phyloP scores from a whole-genome alignment of 148 eudicot species.

The Chenopodium album region DNA sequence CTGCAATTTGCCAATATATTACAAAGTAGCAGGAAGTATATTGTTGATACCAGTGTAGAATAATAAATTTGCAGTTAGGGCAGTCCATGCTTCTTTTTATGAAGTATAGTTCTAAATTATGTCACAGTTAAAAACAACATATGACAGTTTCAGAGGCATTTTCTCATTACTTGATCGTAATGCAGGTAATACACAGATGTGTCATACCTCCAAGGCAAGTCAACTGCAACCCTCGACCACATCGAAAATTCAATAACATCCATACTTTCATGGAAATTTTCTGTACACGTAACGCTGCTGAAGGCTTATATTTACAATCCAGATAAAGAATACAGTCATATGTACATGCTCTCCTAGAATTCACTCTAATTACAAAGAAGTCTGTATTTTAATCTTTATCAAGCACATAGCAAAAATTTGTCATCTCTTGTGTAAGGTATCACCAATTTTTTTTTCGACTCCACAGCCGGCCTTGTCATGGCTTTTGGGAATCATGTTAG shows the following conservation, averaged over 20 bases:
- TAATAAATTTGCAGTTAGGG: too few relatives aligned
- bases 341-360: slow-evolving; percentile 25
- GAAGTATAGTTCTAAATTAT: too few relatives aligned
- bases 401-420: not conserved
- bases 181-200: not conserved
- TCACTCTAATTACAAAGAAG: slow-evolving; percentile 5
- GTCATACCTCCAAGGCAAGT: not conserved
- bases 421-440: slow-evolving; percentile 8
- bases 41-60: not conserved
- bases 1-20: not conserved
- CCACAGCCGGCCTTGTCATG: not conserved
- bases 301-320: slow-evolving; percentile 26
- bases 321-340: slow-evolving; percentile 27
- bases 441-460: not conserved
- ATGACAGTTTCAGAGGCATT: not conserved
- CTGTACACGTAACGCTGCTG: not conserved
- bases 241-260: too few relatives aligned
- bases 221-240: not conserved
- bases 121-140: too few relatives aligned
- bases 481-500: slow-evolving; percentile 20
- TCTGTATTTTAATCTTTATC: not conserved
- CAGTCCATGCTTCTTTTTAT: too few relatives aligned
- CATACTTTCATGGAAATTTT: not conserved
- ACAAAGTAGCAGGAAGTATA: not conserved
- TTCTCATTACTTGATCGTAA: not conserved